Percentiles rank a stretch among this genome's conserved stretches.
Evolutionary conservation across 176 grass and related monocot species (phyloP).

Genomic region (Thinopyrum elongatum): DNA sequence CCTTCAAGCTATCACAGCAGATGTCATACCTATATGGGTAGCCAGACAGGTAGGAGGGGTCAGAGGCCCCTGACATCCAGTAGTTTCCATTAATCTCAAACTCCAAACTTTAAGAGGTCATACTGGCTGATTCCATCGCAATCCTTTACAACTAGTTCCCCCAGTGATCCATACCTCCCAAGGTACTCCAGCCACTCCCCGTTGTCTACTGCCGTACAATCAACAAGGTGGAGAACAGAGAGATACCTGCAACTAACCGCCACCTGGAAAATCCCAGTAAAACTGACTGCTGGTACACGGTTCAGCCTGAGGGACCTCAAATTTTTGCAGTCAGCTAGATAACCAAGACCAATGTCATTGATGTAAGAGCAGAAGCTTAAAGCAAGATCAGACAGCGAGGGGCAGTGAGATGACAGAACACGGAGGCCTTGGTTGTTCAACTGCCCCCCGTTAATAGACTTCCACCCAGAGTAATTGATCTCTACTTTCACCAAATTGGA

Average conservation of each 20-base stretch:
- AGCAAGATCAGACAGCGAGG: slow-evolving; percentile 35
- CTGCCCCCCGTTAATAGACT: slow-evolving; percentile 31
- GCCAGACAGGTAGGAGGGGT: not conserved
- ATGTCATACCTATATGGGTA: slow-evolving; percentile 30
- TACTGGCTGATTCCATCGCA: slow-evolving; percentile 49
- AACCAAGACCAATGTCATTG: slow-evolving; percentile 39
- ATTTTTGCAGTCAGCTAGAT: slow-evolving; percentile 46
- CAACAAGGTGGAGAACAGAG: slow-evolving; percentile 51
- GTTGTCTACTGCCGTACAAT: slow-evolving; percentile 48
- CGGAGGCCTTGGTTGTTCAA: slow-evolving; percentile 48
- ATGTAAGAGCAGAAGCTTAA: slow-evolving; percentile 68
- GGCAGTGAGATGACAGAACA: slow-evolving; percentile 50
- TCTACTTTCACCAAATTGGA: slow-evolving; percentile 61
- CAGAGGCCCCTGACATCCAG: not conserved
- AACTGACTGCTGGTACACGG: slow-evolving; percentile 41
- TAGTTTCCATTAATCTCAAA: slow-evolving; percentile 50
- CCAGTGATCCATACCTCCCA: slow-evolving; percentile 42
- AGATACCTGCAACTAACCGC: slow-evolving; percentile 61
- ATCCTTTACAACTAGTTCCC: slow-evolving; percentile 53
- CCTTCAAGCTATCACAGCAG: slow-evolving; percentile 46
- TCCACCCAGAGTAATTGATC: slow-evolving; percentile 61
- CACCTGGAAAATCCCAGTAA: slow-evolving; percentile 53
- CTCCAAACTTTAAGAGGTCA: slow-evolving; percentile 59
- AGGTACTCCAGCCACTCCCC: slow-evolving; percentile 71
- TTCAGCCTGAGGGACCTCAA: slow-evolving; percentile 52